Evolutionary conservation across 2,329 filamentous ascomycete species (phyloP).

Genomic region (Fusarium falciforme): DNA sequence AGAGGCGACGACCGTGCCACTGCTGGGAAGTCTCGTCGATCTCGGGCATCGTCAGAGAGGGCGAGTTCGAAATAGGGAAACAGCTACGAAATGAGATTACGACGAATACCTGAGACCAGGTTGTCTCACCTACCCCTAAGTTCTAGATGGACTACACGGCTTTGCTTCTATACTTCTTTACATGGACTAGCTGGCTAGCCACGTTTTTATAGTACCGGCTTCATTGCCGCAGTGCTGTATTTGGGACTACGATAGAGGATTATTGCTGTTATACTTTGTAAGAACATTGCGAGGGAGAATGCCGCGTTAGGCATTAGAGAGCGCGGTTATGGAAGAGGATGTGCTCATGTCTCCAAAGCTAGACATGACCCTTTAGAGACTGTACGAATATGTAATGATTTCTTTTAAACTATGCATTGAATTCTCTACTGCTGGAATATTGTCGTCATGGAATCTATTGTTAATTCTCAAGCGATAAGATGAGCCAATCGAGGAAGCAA

Average conservation of each 20-base stretch:
- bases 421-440: neutral
- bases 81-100: neutral
- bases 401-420: neutral
- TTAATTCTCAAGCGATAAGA: neutral
- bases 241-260: neutral
- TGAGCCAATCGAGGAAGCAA: neutral
- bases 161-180: neutral
- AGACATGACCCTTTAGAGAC: neutral
- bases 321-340: neutral
- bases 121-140: neutral
- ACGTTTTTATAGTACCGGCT: neutral
- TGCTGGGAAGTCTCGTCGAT: neutral
- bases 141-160: neutral
- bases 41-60: slow-evolving; percentile 8
- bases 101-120: neutral
- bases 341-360: neutral
- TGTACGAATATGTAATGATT: neutral
- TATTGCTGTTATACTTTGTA: neutral
- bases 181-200: neutral
- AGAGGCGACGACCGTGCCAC: neutral
- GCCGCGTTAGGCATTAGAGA: neutral
- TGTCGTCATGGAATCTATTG: neutral
- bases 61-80: slow-evolving; percentile 1
- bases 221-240: neutral
- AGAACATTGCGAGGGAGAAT: no score